Percentiles rank a stretch among this genome's conserved stretches.
Evolutionary conservation across 495 filamentous ascomycete species (phyloP).

Genomic region (Penicillium paradoxum): DNA sequence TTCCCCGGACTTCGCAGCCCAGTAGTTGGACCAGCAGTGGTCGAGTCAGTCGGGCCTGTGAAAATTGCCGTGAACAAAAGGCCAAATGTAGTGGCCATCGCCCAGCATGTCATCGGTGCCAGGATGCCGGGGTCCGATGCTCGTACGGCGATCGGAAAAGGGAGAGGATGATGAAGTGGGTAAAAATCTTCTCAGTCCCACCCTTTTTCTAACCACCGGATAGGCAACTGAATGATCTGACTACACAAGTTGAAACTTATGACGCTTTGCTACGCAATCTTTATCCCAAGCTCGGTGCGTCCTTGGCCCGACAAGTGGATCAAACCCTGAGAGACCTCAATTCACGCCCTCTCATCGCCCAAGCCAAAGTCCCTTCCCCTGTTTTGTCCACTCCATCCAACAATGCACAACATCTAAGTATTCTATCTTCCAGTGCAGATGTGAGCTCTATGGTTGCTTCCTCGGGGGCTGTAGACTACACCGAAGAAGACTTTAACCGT

Average conservation of each 20-base stretch:
- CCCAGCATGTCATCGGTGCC: slow-evolving; percentile 54
- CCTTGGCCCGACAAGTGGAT: slow-evolving; percentile 34
- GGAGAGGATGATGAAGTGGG: slow-evolving; percentile 53
- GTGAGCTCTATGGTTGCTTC: slow-evolving; percentile 38
- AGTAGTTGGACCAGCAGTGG: slow-evolving; percentile 30
- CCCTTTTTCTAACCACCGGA: slow-evolving; percentile 18
- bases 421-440: slow-evolving; percentile 2
- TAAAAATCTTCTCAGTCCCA: slow-evolving; percentile 5
- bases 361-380: slow-evolving; percentile 2
- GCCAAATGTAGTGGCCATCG: slow-evolving; percentile 57
- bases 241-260: slow-evolving; percentile 28
- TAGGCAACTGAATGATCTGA: slow-evolving; percentile 41
- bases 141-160: slow-evolving; percentile 56
- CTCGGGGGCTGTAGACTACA: slow-evolving; percentile 47
- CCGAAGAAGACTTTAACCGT: slow-evolving; percentile 55
- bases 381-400: neutral
- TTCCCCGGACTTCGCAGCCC: slow-evolving; percentile 30
- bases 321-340: slow-evolving; percentile 20
- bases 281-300: slow-evolving; percentile 29
- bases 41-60: slow-evolving; percentile 56
- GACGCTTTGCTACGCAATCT: slow-evolving; percentile 37
- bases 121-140: slow-evolving; percentile 46
- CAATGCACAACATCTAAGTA: neutral
- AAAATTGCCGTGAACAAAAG: slow-evolving; percentile 68
- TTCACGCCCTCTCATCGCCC: neutral